phyloP scores from a whole-genome alignment of 768 basidiomycete species.

The Russula dissimulans region DNA sequence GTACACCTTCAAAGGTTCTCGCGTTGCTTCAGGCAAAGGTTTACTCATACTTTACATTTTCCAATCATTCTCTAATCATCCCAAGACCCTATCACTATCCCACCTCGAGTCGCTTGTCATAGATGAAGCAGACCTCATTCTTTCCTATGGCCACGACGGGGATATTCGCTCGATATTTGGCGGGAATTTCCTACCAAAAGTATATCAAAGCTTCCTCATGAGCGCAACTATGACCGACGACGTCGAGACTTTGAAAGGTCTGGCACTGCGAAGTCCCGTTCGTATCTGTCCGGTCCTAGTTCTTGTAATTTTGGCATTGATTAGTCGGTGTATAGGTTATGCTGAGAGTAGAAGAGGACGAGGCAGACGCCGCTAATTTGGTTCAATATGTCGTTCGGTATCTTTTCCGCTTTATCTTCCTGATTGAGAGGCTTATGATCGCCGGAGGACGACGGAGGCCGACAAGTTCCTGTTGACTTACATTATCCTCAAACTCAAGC shows the following conservation, averaged over 20 bases:
- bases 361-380: slow-evolving; percentile 71
- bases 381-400: slow-evolving; percentile 81
- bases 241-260: slow-evolving; percentile 82
- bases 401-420: not conserved
- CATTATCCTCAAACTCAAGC: slow-evolving; percentile 91
- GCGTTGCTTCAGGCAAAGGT: slow-evolving; percentile 65
- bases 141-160: slow-evolving; percentile 94
- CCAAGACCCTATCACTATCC: slow-evolving; percentile 52
- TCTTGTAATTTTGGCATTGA: not conserved
- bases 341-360: slow-evolving; percentile 78
- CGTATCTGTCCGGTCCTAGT: slow-evolving; percentile 23
- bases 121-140: slow-evolving; percentile 94
- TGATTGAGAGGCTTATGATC: not conserved
- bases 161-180: slow-evolving; percentile 67
- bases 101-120: slow-evolving; percentile 82
- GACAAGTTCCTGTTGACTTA: slow-evolving; percentile 97
- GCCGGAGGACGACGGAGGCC: slow-evolving; percentile 47
- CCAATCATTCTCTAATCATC: not conserved
- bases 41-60: not conserved
- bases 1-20: slow-evolving; percentile 67
- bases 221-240: slow-evolving; percentile 97
- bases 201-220: slow-evolving; percentile 91
- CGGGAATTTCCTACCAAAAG: slow-evolving; percentile 65
- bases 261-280: slow-evolving; percentile 81
- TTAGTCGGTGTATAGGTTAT: slow-evolving; percentile 47